Evolutionary conservation across 2,329 filamentous ascomycete species (phyloP).

Genomic region (Penicillium sp.): DNA sequence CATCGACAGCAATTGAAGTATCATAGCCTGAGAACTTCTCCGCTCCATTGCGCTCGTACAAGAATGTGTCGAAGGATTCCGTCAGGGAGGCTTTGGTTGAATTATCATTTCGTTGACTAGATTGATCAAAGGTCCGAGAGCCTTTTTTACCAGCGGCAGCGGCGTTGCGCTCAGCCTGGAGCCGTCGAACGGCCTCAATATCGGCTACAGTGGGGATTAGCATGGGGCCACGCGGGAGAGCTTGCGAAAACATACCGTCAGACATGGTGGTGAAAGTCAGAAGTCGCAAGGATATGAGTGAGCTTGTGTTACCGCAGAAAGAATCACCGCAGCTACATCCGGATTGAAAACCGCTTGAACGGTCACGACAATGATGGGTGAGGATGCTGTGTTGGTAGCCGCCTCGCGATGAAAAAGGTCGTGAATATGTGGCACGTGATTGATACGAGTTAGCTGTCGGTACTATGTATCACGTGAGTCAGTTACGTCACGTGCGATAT

Average conservation of each 20-base stretch:
- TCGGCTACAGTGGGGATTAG: constrained; percentile 57
- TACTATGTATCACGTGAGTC: not conserved
- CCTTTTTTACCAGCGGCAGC: constrained; percentile 74
- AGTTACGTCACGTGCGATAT: not conserved
- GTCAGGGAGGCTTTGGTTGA: constrained; percentile 89
- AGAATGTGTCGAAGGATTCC: constrained; percentile 78
- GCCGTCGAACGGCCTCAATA: constrained; percentile 81
- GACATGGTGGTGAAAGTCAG: constrained; percentile 40
- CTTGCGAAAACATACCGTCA: constrained; percentile 39
- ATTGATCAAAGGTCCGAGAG: constrained; percentile 73
- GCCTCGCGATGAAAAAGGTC: constrained; percentile 25
- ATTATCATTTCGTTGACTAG: constrained; percentile 76
- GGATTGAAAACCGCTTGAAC: constrained; percentile 34
- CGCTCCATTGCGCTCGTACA: constrained; percentile 75
- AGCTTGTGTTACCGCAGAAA: constrained; percentile 28
- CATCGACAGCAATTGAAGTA: constrained; percentile 77
- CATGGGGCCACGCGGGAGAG: constrained; percentile 12
- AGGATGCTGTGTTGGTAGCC: constrained; percentile 21
- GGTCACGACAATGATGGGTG: constrained; percentile 27
- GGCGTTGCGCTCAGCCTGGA: constrained; percentile 90
- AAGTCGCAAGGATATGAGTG: constrained; percentile 27
- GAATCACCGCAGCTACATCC: constrained; percentile 36
- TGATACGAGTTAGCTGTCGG: not conserved
- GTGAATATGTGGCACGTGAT: constrained; percentile 6
- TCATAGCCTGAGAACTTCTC: constrained; percentile 90